These are phyloP conservation scores for Brasilioporus rufonigricans DNA, from an alignment of 768 basidiomycete genomes.

Conservation along the genomic window DNA sequence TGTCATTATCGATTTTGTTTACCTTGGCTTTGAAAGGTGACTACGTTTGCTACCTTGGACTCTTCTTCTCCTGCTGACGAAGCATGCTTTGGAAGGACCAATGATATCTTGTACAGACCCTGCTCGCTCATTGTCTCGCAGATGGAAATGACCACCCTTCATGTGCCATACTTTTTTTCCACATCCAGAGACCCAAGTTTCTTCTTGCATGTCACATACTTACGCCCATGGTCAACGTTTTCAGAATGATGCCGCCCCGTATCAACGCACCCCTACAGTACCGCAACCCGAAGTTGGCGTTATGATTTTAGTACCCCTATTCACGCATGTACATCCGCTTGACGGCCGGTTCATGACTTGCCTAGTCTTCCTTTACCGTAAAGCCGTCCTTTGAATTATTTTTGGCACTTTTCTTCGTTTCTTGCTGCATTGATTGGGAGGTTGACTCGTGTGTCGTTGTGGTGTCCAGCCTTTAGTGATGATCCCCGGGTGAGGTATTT, in stretches of 20 bases:
- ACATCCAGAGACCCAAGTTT: neutral
- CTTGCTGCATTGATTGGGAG: neutral
- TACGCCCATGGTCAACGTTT: neutral
- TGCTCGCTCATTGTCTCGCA: neutral
- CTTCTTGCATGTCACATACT: slow-evolving; percentile 6
- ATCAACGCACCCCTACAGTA: slow-evolving; percentile 3
- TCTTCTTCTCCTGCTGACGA: neutral
- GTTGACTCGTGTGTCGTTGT: neutral
- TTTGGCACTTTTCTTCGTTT: neutral
- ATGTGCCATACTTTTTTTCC: neutral
- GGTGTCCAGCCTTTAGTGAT: too few relatives aligned
- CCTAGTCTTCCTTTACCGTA: neutral
- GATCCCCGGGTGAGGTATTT: too few relatives aligned
- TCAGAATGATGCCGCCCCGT: slow-evolving; percentile 1
- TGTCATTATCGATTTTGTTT: neutral
- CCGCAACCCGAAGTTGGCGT: neutral
- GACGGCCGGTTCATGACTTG: too few relatives aligned
- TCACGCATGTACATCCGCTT: neutral
- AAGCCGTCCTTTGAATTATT: neutral
- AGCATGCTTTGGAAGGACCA: neutral
- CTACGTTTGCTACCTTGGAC: neutral
- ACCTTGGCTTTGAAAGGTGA: neutral
- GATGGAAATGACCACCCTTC: neutral
- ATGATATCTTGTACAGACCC: slow-evolving; percentile 3
- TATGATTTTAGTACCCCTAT: slow-evolving; percentile 1